Percentiles rank a stretch among this genome's conserved stretches.
Conservation (phyloP, 805 yeast species). For the Saturnispora kantuleensis region DNA sequence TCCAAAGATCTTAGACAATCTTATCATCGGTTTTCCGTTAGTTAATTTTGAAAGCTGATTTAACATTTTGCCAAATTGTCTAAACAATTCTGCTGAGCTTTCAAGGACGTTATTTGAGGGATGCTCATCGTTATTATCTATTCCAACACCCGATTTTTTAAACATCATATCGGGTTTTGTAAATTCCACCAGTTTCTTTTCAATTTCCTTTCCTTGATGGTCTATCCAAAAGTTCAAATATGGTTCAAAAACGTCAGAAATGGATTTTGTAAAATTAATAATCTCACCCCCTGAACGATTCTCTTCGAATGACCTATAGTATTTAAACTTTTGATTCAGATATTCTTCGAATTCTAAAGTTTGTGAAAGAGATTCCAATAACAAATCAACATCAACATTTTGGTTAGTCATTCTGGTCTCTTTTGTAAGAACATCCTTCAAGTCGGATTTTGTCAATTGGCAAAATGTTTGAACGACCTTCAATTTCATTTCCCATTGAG, state of each 20-base stretch:
- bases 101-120: slow-evolving; percentile 48
- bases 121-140: slow-evolving; percentile 14
- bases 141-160: slow-evolving; percentile 26
- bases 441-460: slow-evolving; percentile 56
- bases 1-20: slow-evolving; percentile 49
- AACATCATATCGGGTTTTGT: slow-evolving; percentile 46
- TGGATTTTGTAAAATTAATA: slow-evolving; percentile 30
- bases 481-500: slow-evolving; percentile 59
- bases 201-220: slow-evolving; percentile 63
- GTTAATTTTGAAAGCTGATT: slow-evolving; percentile 60
- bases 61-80: slow-evolving; percentile 61
- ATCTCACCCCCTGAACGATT: slow-evolving; percentile 21
- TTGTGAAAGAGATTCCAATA: slow-evolving; percentile 60
- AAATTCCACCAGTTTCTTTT: slow-evolving; percentile 54
- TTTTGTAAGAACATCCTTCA: slow-evolving; percentile 40
- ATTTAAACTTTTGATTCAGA: slow-evolving; percentile 53
- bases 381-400: slow-evolving; percentile 47
- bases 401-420: slow-evolving; percentile 27
- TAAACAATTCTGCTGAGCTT: slow-evolving; percentile 81
- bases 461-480: slow-evolving; percentile 57
- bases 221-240: slow-evolving; percentile 77
- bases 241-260: slow-evolving; percentile 73
- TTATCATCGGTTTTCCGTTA: slow-evolving; percentile 38
- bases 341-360: slow-evolving; percentile 78
- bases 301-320: slow-evolving; percentile 28